Evolutionary conservation across 805 yeast genomes (phyloP).

Genomic region (Yarrowia yakushimensis): DNA sequence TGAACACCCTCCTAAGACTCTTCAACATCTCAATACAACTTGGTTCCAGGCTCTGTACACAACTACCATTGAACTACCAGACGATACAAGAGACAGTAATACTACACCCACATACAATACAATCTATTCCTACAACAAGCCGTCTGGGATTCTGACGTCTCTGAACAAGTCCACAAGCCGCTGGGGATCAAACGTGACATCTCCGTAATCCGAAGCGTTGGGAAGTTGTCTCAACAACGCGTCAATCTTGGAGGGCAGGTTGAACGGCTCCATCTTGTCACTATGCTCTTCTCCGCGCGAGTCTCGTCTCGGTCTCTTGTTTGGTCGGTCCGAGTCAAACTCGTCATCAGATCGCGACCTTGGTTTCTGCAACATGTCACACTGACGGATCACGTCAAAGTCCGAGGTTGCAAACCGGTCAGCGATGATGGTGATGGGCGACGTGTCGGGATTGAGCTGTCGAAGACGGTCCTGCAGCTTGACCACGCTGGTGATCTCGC

Average conservation of each 20-base stretch:
- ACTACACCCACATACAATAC: no score
- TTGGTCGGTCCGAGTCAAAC: slow-evolving; percentile 23
- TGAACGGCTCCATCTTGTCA: slow-evolving; percentile 28
- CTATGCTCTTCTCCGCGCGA: neutral
- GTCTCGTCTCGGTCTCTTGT: slow-evolving; percentile 30
- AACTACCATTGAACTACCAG: no score
- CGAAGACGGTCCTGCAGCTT: slow-evolving; percentile 64
- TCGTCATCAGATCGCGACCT: neutral
- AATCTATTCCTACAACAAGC: slow-evolving; percentile 2
- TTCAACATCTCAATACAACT: no score
- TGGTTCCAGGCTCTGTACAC: no score
- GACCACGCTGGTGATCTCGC: slow-evolving; percentile 64
- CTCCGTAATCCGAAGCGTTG: slow-evolving; percentile 28
- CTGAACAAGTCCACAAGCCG: slow-evolving; percentile 45
- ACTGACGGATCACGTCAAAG: slow-evolving; percentile 29
- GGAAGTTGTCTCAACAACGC: slow-evolving; percentile 1
- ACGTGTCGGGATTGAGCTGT: slow-evolving; percentile 62
- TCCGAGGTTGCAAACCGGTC: slow-evolving; percentile 36
- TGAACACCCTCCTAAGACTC: no score
- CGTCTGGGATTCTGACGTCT: slow-evolving; percentile 33
- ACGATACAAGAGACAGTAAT: no score
- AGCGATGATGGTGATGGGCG: slow-evolving; percentile 40
- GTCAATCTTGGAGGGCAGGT: slow-evolving; percentile 41
- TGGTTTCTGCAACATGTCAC: slow-evolving; percentile 29
- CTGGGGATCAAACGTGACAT: slow-evolving; percentile 52